These are phyloP conservation scores for Henckelia pumila DNA, from an alignment of 257 asterid genomes.

Conservation along the genomic window DNA sequence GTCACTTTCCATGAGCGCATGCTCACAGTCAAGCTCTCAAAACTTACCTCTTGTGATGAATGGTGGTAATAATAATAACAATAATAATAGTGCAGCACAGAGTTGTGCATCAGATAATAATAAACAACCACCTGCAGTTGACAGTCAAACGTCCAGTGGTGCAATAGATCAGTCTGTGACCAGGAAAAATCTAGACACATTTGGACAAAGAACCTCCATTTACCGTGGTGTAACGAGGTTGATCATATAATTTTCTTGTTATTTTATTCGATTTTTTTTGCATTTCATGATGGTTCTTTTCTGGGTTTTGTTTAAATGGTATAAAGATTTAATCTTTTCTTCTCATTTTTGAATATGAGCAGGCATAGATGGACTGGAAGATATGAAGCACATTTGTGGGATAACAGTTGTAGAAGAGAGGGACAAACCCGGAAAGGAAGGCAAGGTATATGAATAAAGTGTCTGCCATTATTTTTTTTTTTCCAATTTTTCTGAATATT, in stretches of 20 bases:
- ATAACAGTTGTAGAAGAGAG: slow-evolving; percentile 90
- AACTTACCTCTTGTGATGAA: slow-evolving; percentile 26
- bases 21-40: slow-evolving; percentile 32
- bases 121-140: slow-evolving; percentile 30
- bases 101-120: slow-evolving; percentile 31
- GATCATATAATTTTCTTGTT: background rate
- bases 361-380: slow-evolving; percentile 95
- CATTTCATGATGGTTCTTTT: background rate
- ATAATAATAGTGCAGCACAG: slow-evolving; percentile 18
- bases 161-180: slow-evolving; percentile 60
- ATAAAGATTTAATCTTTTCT: background rate
- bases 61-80: background rate
- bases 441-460: slow-evolving; percentile 57
- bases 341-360: background rate
- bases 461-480: slow-evolving; percentile 44
- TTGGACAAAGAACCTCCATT: slow-evolving; percentile 85
- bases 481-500: background rate
- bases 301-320: background rate
- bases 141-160: slow-evolving; percentile 34
- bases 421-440: slow-evolving; percentile 97
- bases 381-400: slow-evolving; percentile 96
- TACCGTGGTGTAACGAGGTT: slow-evolving; percentile 91
- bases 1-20: slow-evolving; percentile 79
- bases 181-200: slow-evolving; percentile 64
- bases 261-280: background rate